These are phyloP conservation scores for Candida chilensis DNA, from an alignment of 805 yeast species.

Conservation along the genomic window DNA sequence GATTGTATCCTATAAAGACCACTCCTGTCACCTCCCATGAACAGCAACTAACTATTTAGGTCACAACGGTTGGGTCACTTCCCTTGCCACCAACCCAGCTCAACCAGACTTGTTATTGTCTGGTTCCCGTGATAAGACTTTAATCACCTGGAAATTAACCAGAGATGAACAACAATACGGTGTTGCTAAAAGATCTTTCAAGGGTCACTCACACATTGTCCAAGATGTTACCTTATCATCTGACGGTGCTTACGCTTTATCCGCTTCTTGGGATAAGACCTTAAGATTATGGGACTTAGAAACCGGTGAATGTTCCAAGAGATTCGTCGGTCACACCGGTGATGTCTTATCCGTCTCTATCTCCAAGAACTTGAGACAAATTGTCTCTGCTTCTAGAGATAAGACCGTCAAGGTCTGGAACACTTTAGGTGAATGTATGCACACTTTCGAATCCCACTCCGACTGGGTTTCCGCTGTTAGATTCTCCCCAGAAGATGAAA, in stretches of 20 bases:
- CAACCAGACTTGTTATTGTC: slow-evolving; percentile 97
- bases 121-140: slow-evolving; percentile 97
- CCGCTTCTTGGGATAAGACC: slow-evolving; percentile 99
- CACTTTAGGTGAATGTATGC: slow-evolving; percentile 94
- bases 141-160: slow-evolving; percentile 94
- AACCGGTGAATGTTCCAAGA: slow-evolving; percentile 87
- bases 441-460: slow-evolving; percentile 89
- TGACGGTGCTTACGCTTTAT: slow-evolving; percentile 95
- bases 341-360: slow-evolving; percentile 97
- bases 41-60: slow-evolving; percentile 23
- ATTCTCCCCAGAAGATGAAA: slow-evolving; percentile 80
- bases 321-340: slow-evolving; percentile 96
- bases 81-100: slow-evolving; percentile 95
- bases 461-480: slow-evolving; percentile 99
- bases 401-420: slow-evolving; percentile 99
- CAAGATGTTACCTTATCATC: slow-evolving; percentile 96
- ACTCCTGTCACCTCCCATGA: no score
- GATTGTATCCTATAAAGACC: no score
- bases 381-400: slow-evolving; percentile 98
- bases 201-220: slow-evolving; percentile 98
- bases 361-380: slow-evolving; percentile 93
- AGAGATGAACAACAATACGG: slow-evolving; percentile 97
- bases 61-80: slow-evolving; percentile 96
- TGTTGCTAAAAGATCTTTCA: slow-evolving; percentile 94
- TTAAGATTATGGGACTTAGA: slow-evolving; percentile 97